Base-by-base conservation (phyloP, 2,329 filamentous ascomycete genomes). In the Epichloe glyceriae region DNA sequence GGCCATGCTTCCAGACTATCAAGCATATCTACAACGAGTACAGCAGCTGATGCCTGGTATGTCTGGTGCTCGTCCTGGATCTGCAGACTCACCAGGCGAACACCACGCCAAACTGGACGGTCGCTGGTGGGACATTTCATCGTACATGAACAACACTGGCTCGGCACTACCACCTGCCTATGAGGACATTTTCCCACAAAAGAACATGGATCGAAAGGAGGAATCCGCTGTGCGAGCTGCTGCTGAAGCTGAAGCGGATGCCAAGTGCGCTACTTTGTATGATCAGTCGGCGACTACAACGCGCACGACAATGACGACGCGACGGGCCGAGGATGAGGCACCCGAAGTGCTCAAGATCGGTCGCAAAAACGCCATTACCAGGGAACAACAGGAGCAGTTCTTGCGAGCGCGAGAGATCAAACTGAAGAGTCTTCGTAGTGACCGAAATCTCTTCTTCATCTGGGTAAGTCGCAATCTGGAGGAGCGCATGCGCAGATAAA, bases 1-100 rank as follows among this genome's bases (percentile, higher is more conserved):
- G 69, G 77, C 80, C 1, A 70, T 76, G 54, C 68, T 87, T 51
- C 80, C 83, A 11, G 82, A 84, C 57, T 90, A 90, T 61, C 86
- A 90, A 63, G 79, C 79, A 1, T 80, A 85, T 62, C 62, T 80
- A 17, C 74, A 73, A 55, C 79, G 83, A 48, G 83, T 89, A 56
- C 85, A 81, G 53, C 83, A 84, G 45, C 67, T 88, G 35, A 82
- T 89, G 57, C 83, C 85, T n/a, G 77, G 82, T 55, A 79, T 82
- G 60, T 70, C 71, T 49, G 69, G 67, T 22, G 64, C 70, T 35
- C 70, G 76, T 46, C 75, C 79, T 5, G 75, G 68, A 19, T 71
- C 74, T 2, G 74, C 79, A 6, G 75, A 68, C n/a, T 71, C 73
- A 2, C 66, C 73, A 5, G 67, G 61, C 15, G 66, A 67, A 33